Percentiles rank a stretch among this genome's conserved stretches.
These are phyloP conservation scores for Metschnikowia cerradonensis DNA, from an alignment of 805 yeast species.

Conservation along the genomic window DNA sequence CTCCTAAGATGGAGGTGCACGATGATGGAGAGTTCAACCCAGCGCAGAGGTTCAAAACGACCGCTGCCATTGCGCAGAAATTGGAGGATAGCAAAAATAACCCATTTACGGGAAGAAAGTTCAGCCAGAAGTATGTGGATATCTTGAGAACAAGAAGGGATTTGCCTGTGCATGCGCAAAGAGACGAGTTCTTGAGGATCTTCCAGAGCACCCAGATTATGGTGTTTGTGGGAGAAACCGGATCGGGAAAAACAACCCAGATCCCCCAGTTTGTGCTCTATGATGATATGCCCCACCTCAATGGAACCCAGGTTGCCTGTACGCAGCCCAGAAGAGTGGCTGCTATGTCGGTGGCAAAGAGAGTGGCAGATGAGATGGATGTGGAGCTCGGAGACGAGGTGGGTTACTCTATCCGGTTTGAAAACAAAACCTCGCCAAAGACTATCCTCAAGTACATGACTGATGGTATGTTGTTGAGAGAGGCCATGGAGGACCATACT, in stretches of 20 bases:
- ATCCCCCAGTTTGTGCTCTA: constrained; percentile 92
- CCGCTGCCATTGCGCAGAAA: constrained; percentile 55
- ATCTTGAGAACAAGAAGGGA: constrained; percentile 78
- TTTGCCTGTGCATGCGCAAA: constrained; percentile 90
- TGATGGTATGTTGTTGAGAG: constrained; percentile 96
- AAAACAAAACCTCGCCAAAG: constrained; percentile 74
- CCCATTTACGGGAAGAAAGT: constrained; percentile 72
- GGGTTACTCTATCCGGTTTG: constrained; percentile 93
- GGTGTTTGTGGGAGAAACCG: constrained; percentile 99
- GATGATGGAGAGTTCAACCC: constrained; percentile 63
- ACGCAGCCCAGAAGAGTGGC: constrained; percentile 98
- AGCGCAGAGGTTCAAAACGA: constrained; percentile 57
- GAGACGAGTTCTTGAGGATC: constrained; percentile 79
- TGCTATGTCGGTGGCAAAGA: constrained; percentile 95
- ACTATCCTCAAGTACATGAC: constrained; percentile 95
- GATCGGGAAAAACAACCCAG: constrained; percentile 98
- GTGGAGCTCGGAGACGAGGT: constrained; percentile 90
- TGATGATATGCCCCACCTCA: constrained; percentile 88
- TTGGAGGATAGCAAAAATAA: constrained; percentile 59
- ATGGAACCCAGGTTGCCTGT: constrained; percentile 86
- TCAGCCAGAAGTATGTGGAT: constrained; percentile 65
- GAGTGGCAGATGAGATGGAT: constrained; percentile 98
- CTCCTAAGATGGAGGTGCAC: constrained; percentile 45
- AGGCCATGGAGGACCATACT: constrained; percentile 94
- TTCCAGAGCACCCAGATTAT: constrained; percentile 88